phyloP scores from a whole-genome alignment of 2,329 filamentous ascomycete species.

The Didymella pinodella region DNA sequence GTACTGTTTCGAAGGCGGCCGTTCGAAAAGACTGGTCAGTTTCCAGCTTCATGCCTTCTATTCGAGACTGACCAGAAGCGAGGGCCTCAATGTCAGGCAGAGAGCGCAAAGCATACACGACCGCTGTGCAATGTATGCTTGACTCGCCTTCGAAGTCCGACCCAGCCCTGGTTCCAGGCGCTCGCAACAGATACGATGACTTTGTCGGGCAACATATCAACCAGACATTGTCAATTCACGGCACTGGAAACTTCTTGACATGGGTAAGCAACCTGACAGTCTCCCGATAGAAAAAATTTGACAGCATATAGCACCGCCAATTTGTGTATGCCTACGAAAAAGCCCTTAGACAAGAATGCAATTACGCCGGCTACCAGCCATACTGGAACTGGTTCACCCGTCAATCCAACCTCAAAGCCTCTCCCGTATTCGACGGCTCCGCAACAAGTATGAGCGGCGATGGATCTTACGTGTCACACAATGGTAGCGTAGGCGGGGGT shows the following conservation, averaged over 20 bases:
- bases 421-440: slow-evolving; percentile 37
- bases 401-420: slow-evolving; percentile 38
- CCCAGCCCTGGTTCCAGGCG: slow-evolving; percentile 26
- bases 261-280: slow-evolving; percentile 28
- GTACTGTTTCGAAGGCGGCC: slow-evolving; percentile 20
- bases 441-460: slow-evolving; percentile 48
- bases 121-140: slow-evolving; percentile 33
- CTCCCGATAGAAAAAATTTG: not conserved
- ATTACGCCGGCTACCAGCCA: slow-evolving; percentile 47
- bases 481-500: slow-evolving; percentile 27
- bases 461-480: slow-evolving; percentile 30
- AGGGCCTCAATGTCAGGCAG: slow-evolving; percentile 12
- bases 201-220: slow-evolving; percentile 38
- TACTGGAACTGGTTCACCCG: slow-evolving; percentile 60
- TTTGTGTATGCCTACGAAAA: slow-evolving; percentile 49
- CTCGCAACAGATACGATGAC: slow-evolving; percentile 37
- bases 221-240: slow-evolving; percentile 29
- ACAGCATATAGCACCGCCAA: slow-evolving; percentile 41
- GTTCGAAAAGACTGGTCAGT: slow-evolving; percentile 29
- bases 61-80: not conserved
- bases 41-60: not conserved
- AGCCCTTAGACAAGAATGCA: slow-evolving; percentile 50
- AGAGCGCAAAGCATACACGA: slow-evolving; percentile 31
- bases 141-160: slow-evolving; percentile 25
- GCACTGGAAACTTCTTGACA: slow-evolving; percentile 31